Evolutionary conservation across 164 flowering plant genomes (phyloP).

Genomic region (Liquidambar formosana): DNA sequence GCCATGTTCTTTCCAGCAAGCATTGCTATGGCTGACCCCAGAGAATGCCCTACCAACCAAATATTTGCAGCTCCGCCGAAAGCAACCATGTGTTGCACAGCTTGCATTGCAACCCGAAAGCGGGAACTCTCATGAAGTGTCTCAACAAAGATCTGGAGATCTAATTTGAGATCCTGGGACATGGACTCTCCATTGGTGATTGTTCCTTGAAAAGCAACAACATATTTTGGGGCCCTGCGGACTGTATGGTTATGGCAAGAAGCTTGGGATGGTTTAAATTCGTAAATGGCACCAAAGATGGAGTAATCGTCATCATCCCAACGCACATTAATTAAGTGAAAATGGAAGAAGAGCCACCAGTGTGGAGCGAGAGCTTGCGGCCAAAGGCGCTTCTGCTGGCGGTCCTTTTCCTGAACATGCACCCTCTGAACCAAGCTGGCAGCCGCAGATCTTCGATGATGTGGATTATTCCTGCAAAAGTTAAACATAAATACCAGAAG

Average conservation of each 20-base stretch:
- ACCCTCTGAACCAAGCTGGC: conserved; percentile 86
- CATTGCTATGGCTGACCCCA: conserved; percentile 87
- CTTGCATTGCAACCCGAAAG: conserved; percentile 61
- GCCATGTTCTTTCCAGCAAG: conserved; percentile 87
- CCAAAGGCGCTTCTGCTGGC: conserved; percentile 59
- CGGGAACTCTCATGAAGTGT: conserved; percentile 71
- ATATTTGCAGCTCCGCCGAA: conserved; percentile 41
- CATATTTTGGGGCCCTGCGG: conserved; percentile 44
- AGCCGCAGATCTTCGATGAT: conserved; percentile 75
- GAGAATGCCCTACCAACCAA: conserved; percentile 91
- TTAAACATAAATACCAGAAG: not conserved
- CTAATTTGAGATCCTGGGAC: conserved; percentile 59
- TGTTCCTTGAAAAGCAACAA: conserved; percentile 88
- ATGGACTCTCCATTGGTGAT: conserved; percentile 55
- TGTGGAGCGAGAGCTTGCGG: conserved; percentile 72
- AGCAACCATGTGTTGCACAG: conserved; percentile 58
- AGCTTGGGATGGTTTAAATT: conserved; percentile 35
- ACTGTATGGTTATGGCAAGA: conserved; percentile 5
- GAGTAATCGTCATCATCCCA: conserved; percentile 68
- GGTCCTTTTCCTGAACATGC: conserved; percentile 73
- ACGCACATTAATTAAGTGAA: conserved; percentile 46
- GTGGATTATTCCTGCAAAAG: conserved; percentile 54
- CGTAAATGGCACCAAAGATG: conserved; percentile 78
- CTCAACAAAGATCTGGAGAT: conserved; percentile 50
- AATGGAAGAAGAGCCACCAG: conserved; percentile 85